Evolutionary conservation across 1,284 basidiomycete species (phyloP).

Genomic region (Phellinidium pouzarii): DNA sequence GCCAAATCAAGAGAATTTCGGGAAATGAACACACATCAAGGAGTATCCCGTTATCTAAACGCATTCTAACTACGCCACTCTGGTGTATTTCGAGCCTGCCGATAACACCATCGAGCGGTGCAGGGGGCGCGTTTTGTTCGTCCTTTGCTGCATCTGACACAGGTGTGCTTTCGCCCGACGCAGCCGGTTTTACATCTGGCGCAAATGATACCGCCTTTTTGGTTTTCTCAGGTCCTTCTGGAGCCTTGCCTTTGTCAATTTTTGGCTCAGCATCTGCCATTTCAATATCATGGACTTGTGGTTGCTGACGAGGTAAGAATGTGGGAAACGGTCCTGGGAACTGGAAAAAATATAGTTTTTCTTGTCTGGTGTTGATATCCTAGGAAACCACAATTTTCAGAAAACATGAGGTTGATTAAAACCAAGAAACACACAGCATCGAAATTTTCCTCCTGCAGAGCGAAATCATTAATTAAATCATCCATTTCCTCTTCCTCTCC

Average conservation of each 20-base stretch:
- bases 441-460: constrained; percentile 32
- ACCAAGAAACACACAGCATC: constrained; percentile 32
- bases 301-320: constrained; percentile 38
- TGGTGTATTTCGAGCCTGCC: constrained; percentile 79
- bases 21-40: constrained; percentile 58
- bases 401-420: constrained; percentile 6
- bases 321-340: constrained; percentile 86
- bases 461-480: constrained; percentile 80
- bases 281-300: constrained; percentile 27
- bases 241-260: constrained; percentile 31
- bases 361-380: constrained; percentile 47
- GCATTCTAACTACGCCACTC: constrained; percentile 84
- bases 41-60: constrained; percentile 70
- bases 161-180: constrained; percentile 25
- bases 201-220: constrained; percentile 52
- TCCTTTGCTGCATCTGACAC: constrained; percentile 27
- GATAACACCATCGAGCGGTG: constrained; percentile 67
- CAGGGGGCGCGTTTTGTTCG: constrained; percentile 27
- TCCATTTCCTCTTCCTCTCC: constrained; percentile 85
- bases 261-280: constrained; percentile 20
- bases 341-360: constrained; percentile 85
- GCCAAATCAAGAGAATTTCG: constrained; percentile 3
- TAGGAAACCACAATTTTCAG: constrained; percentile 23
- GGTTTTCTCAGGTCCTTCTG: constrained; percentile 19
- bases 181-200: constrained; percentile 44